phyloP scores from a whole-genome alignment of 2,329 filamentous ascomycete species.

The Diaporthe sp. region DNA sequence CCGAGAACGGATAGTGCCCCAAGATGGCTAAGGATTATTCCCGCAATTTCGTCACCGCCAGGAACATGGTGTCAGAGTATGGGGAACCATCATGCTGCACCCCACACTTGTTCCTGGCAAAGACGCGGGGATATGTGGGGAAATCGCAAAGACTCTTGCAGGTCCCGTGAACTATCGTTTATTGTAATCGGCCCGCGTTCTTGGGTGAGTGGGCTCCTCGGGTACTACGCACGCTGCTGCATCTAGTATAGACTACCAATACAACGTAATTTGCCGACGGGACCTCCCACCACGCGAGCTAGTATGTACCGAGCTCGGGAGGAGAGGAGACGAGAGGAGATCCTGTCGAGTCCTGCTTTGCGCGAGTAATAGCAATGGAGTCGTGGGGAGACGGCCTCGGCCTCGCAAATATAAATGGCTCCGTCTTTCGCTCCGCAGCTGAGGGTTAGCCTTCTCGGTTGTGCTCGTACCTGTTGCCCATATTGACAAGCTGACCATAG shows the following conservation, averaged over 20 bases:
- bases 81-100: constrained; percentile 22
- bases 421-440: neutral
- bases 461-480: neutral
- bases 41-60: constrained; percentile 23
- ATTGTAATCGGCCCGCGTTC: constrained; percentile 15
- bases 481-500: constrained; percentile 20
- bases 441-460: neutral
- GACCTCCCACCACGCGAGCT: neutral
- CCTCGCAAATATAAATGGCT: neutral
- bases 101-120: constrained; percentile 14
- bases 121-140: constrained; percentile 27
- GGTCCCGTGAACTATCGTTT: constrained; percentile 6
- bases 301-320: constrained; percentile 12
- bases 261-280: neutral
- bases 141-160: neutral
- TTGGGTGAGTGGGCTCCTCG: neutral
- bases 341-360: neutral
- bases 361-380: constrained; percentile 21
- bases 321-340: neutral
- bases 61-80: constrained; percentile 8
- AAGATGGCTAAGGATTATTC: neutral
- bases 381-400: constrained; percentile 1
- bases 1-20: neutral
- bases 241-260: neutral
- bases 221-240: neutral